Base-by-base conservation (phyloP, 345 rosid species). In the Salix brachista region DNA sequence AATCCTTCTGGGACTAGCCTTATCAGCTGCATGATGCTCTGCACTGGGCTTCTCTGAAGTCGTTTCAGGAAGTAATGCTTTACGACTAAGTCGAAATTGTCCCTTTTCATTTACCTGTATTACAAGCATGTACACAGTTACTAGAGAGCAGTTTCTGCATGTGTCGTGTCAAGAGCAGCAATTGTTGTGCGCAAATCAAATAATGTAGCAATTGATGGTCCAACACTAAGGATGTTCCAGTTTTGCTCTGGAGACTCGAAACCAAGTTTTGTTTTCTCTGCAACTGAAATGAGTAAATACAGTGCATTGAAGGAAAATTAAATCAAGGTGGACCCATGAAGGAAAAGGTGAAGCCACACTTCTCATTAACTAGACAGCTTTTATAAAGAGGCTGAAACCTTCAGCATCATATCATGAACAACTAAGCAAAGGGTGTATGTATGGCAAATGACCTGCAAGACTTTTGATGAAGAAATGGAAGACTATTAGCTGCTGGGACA, bases 21-120 rank as follows among this genome's bases (percentile, higher is more conserved):
- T 42, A 42, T 58, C 62, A 1, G 69, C 71, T 14, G 69, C 71
- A 39, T 77, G 75, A 75, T 79, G 87, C 82, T 87, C 82, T 70
- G 80, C 80, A 54, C 85, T 71, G 65, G 83, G 65, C 72, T 89
- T 79, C 77, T 85, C 90, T 30, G 72, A 58, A 67, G 88, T 82
- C 70, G 88, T 50, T 44, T 91, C 96, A 69, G 97, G 95, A 82
- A 92, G 93, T 70, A 96, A 86, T 41, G 97, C 97, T 69, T 84
- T 83, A 46, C 91, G 96, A 81, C 99, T 96, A 65, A 93, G 94
- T 52, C 97, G 92, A 78, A 96, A 97, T 81, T 96, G 99, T 71
- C 99, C 99, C 81, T 96, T 96, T 69, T 87, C 94, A 76, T 93
- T 93, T 77, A 96, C 89, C 99, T 95, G 89, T 37, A 81, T 78